These are phyloP conservation scores for Malassezia furfur DNA, from an alignment of 1,284 basidiomycete species.

Conservation along the genomic window DNA sequence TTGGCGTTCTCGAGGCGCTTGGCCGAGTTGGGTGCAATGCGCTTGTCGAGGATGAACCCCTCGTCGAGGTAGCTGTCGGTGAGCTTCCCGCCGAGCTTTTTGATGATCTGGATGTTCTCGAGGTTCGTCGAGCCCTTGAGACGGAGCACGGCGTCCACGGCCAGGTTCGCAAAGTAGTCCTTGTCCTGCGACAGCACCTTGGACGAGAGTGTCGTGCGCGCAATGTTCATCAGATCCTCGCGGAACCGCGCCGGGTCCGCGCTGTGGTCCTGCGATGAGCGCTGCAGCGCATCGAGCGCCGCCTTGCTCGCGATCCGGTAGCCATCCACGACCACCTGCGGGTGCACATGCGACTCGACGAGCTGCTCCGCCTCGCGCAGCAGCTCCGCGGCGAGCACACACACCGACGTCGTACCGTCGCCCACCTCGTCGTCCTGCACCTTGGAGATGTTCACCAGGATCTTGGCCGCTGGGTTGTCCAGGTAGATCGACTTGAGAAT, in stretches of 20 bases:
- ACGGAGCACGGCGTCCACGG: conserved; percentile 89
- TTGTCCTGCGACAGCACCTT: conserved; percentile 97
- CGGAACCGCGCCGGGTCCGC: conserved; percentile 67
- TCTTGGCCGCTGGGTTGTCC: conserved; percentile 97
- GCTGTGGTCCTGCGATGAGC: conserved; percentile 68
- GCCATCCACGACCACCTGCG: conserved; percentile 98
- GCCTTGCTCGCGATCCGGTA: conserved; percentile 83
- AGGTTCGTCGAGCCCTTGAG: conserved; percentile 91
- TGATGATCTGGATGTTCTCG: conserved; percentile 99
- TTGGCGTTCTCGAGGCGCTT: conserved; percentile 90
- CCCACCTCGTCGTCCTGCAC: conserved; percentile 99
- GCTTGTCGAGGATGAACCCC: conserved; percentile 97
- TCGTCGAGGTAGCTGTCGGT: conserved; percentile 98
- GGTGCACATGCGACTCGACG: conserved; percentile 79
- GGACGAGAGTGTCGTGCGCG: conserved; percentile 85
- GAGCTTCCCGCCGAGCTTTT: conserved; percentile 96
- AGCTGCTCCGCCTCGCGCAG: conserved; percentile 92
- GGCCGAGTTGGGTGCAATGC: conserved; percentile 86
- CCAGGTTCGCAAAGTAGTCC: conserved; percentile 95
- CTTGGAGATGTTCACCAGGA: conserved; percentile 99
- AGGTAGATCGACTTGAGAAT: conserved; percentile 94
- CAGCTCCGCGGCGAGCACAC: conserved; percentile 83
- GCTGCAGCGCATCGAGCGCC: conserved; percentile 74
- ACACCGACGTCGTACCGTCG: conserved; percentile 90
- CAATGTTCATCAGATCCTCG: conserved; percentile 88